These are phyloP conservation scores for Escallonia herrerae DNA, from an alignment of 129 eudicot species.

Conservation along the genomic window DNA sequence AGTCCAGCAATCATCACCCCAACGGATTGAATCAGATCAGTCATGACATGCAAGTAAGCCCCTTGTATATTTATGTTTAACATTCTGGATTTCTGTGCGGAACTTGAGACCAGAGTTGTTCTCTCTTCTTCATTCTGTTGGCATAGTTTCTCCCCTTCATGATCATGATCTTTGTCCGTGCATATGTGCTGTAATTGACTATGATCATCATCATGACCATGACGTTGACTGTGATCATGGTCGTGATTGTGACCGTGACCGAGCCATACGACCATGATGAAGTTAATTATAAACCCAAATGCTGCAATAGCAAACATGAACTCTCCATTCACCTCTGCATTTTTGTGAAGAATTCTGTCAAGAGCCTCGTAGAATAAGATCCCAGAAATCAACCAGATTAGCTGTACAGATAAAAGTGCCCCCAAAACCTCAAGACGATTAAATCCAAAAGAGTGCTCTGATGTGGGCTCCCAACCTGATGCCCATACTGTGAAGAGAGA, in stretches of 20 bases:
- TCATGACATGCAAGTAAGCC: slow-evolving; percentile 64
- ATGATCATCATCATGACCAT: slow-evolving; percentile 7
- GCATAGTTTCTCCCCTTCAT: slow-evolving; percentile 16
- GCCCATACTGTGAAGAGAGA: slow-evolving; percentile 60
- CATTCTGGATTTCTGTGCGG: slow-evolving; percentile 14
- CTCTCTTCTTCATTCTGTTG: slow-evolving; percentile 27
- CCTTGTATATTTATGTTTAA: slow-evolving; percentile 67
- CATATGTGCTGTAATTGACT: not conserved
- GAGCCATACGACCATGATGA: slow-evolving; percentile 54
- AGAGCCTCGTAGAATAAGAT: slow-evolving; percentile 57
- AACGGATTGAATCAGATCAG: slow-evolving; percentile 58
- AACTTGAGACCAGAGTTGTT: slow-evolving; percentile 24
- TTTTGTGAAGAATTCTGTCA: slow-evolving; percentile 40
- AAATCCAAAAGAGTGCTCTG: slow-evolving; percentile 68
- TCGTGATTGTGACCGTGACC: slow-evolving; percentile 46
- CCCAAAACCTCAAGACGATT: slow-evolving; percentile 69
- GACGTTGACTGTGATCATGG: slow-evolving; percentile 14
- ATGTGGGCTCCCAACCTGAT: slow-evolving; percentile 57
- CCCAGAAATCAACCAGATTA: slow-evolving; percentile 74
- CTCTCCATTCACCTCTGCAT: slow-evolving; percentile 42
- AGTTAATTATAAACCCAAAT: slow-evolving; percentile 60
- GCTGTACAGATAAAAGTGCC: slow-evolving; percentile 53
- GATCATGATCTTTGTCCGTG: not conserved
- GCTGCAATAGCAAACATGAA: slow-evolving; percentile 65
- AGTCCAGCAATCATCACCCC: slow-evolving; percentile 76